phyloP scores from a whole-genome alignment of 345 rosid genomes.

The Gossypium herbaceum region DNA sequence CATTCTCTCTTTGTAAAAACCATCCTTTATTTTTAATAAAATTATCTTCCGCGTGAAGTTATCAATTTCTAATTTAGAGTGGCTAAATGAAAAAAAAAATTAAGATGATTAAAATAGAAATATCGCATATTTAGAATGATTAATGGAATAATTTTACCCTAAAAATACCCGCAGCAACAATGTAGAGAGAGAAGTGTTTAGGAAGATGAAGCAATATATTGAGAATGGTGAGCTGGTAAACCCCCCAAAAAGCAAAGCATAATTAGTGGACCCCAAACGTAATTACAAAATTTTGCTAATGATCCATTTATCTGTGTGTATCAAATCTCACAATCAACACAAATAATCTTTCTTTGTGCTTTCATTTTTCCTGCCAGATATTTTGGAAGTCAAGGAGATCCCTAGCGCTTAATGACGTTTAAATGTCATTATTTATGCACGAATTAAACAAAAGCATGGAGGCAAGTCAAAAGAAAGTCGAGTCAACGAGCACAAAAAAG shows the following conservation, averaged over 20 bases:
- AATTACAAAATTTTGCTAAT: background rate
- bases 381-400: background rate
- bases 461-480: background rate
- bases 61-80: no score
- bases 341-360: background rate
- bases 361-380: background rate
- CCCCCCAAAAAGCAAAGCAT: conserved; percentile 25
- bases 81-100: no score
- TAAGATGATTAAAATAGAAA: no score
- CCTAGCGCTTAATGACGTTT: no score
- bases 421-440: no score
- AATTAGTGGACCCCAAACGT: background rate
- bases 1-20: no score
- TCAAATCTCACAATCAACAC: conserved; percentile 3
- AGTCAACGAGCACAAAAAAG: background rate
- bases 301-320: background rate
- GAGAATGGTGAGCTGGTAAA: background rate
- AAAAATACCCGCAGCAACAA: no score
- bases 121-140: no score
- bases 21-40: no score
- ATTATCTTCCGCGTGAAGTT: no score
- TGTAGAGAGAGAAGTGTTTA: no score
- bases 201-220: background rate
- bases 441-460: background rate
- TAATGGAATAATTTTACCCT: no score